Percentiles rank a stretch among this genome's conserved stretches.
These are phyloP conservation scores for Chrysochromulina tobinii DNA, from an alignment of 78 protist genomes.

Conservation along the genomic window DNA sequence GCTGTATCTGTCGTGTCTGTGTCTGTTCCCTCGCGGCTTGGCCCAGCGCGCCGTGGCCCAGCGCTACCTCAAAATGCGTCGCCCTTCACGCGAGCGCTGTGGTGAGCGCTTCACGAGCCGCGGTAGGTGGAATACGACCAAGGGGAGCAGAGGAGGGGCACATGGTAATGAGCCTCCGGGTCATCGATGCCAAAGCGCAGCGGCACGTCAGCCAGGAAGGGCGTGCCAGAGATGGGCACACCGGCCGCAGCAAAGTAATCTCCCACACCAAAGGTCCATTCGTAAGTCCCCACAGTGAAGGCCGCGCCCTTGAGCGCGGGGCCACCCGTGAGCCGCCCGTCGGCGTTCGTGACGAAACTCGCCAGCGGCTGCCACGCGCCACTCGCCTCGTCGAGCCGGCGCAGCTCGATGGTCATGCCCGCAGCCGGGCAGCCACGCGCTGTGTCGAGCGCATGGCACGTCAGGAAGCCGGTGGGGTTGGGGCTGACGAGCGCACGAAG, in stretches of 20 bases:
- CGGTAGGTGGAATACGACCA: slow-evolving; percentile 18
- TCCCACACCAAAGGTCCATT: slow-evolving; percentile 9
- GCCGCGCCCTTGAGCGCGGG: neutral
- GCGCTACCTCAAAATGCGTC: too few relatives aligned
- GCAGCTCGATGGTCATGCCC: neutral
- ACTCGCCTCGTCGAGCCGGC: neutral
- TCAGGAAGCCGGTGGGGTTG: neutral
- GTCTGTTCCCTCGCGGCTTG: too few relatives aligned
- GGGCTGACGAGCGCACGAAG: neutral
- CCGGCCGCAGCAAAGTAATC: neutral
- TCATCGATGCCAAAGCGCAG: slow-evolving; percentile 18
- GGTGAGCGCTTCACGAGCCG: slow-evolving; percentile 6
- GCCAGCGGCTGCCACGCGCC: neutral
- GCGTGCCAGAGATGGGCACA: neutral
- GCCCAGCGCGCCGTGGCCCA: too few relatives aligned
- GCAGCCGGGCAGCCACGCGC: slow-evolving; percentile 25
- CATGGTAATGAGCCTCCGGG: slow-evolving; percentile 20
- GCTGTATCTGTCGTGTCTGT: too few relatives aligned
- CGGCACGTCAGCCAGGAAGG: neutral
- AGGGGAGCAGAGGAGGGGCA: slow-evolving; percentile 16
- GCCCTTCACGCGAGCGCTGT: too few relatives aligned
- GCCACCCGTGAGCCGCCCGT: neutral
- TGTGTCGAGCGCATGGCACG: slow-evolving; percentile 18
- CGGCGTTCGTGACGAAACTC: neutral
- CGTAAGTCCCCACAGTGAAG: neutral